These are phyloP conservation scores for Puccinia coronata DNA, from an alignment of 1,284 basidiomycete species.

Conservation along the genomic window DNA sequence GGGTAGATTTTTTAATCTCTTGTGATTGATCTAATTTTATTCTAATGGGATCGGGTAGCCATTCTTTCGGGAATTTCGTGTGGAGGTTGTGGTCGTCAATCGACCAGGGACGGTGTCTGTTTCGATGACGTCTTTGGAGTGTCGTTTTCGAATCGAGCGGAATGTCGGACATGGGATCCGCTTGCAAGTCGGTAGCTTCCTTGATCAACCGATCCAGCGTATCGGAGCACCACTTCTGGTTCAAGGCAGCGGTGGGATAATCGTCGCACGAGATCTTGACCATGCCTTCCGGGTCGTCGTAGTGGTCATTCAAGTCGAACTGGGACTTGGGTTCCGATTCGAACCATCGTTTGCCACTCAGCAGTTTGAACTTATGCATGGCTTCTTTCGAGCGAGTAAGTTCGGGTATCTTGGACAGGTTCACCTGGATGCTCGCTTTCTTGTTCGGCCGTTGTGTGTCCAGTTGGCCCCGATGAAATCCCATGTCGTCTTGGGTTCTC, in stretches of 20 bases:
- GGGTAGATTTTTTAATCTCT: too few species aligned
- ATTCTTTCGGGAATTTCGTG: conserved; percentile 40
- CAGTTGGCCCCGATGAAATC: conserved; percentile 21
- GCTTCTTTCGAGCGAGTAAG: not conserved
- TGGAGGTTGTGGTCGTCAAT: not conserved
- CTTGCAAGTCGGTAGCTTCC: not conserved
- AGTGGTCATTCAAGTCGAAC: conserved; percentile 21
- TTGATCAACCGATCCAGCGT: conserved; percentile 25
- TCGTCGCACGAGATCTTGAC: conserved; percentile 39
- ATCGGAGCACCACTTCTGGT: conserved; percentile 45
- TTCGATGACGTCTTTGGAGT: not conserved
- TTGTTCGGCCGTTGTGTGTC: conserved; percentile 41
- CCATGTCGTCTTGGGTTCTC: conserved; percentile 44
- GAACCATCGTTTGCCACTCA: conserved; percentile 28
- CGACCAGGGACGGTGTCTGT: conserved; percentile 12
- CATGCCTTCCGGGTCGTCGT: conserved; percentile 22
- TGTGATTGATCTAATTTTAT: too few species aligned
- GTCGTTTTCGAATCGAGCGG: conserved; percentile 5
- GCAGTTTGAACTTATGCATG: conserved; percentile 46
- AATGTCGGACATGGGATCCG: conserved; percentile 39
- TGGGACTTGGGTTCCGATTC: not conserved
- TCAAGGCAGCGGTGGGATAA: conserved; percentile 15
- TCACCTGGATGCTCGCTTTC: conserved; percentile 34
- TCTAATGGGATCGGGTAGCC: conserved; percentile 3
- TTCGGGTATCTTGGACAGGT: conserved; percentile 1